A percentile compares a stretch with the other conserved stretches of the same genome.
phyloP scores from a whole-genome alignment of 441 rosid species.

The Brassica hybrid region DNA sequence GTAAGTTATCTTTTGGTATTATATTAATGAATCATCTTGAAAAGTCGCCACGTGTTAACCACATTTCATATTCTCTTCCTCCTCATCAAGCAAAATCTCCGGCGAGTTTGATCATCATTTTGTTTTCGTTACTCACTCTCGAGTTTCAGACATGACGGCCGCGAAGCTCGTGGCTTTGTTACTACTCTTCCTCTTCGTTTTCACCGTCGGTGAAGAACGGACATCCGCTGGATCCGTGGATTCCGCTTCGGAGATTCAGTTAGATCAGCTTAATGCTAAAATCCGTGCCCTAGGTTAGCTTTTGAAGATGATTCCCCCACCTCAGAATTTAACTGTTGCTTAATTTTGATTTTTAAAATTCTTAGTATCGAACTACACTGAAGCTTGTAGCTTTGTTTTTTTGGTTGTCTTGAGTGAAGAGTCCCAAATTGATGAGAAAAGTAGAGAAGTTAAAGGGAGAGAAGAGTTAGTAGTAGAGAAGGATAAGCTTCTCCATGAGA shows the following conservation, averaged over 20 bases:
- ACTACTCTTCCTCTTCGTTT: conserved; percentile 51
- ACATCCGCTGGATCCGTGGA: conserved; percentile 44
- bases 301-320: neutral
- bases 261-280: conserved; percentile 68
- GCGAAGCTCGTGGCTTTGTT: conserved; percentile 52
- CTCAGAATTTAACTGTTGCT: neutral
- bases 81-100: conserved; percentile 8
- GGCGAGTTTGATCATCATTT: conserved; percentile 5
- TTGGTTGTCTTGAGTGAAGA: conserved; percentile 48
- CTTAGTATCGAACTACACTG: neutral
- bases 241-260: conserved; percentile 52
- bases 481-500: conserved; percentile 67
- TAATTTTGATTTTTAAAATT: neutral
- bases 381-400: conserved; percentile 4
- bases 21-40: neutral
- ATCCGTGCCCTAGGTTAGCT: conserved; percentile 70
- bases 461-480: conserved; percentile 59
- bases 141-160: conserved; percentile 54
- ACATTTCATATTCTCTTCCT: conserved; percentile 16
- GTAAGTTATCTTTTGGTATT: neutral
- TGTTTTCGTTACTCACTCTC: conserved; percentile 1
- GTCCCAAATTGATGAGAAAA: conserved; percentile 63
- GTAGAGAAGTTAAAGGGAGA: conserved; percentile 59
- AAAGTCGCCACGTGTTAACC: conserved; percentile 21
- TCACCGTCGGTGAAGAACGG: conserved; percentile 40